Base-by-base conservation (phyloP, 2,329 filamentous ascomycete species). In the Epichloe uncinata region DNA sequence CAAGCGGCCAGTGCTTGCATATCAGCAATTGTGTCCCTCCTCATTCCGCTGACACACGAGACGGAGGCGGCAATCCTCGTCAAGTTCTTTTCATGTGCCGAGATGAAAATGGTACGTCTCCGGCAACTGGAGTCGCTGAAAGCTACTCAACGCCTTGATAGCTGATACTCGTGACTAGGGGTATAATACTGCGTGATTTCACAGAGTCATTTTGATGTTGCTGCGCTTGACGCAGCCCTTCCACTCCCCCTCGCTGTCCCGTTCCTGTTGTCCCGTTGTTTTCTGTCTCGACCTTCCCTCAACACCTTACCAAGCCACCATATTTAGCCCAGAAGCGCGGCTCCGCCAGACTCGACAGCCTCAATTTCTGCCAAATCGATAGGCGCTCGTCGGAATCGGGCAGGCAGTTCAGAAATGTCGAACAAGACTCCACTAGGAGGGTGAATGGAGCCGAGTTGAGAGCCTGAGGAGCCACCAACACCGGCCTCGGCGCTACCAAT, bases 291-390 rank as follows among this genome's bases (percentile, higher is more conserved):
- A 42, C 22, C 16, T 20, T 36, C 4, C 26, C 22, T 15, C 48
- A 36, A 43, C 30, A 18, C 7, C 20, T 4, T 12, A 5, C 6
- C 13, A n/a, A 34, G 13, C 13, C 13, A n/a, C 34, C 4, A 13
- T 42, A 11, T 56, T 61, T 66, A 78, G 54, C 71, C 70, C 55
- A 75, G 67, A 50, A 74, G 64, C 36, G 75, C 69, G 35, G 91
- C 93, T 51, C 93, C 93, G 50, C 90, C 93, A 50, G 87, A 93
- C 79, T 96, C 89, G 62, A 98, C 79, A 20, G 89, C 90, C 68
- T 97, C 93, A 53, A 98, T 98, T 78, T 98, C 93, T 42, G 82
- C 82, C 58, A 82, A 69, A 37, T 79, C 83, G 70, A 90, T 85
- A 12, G 81, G 77, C 45, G 79, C 72, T 56, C 88, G 79, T 62